Conservation (phyloP, 2,329 filamentous ascomycete species). For the Dothideomycetes sp. region DNA sequence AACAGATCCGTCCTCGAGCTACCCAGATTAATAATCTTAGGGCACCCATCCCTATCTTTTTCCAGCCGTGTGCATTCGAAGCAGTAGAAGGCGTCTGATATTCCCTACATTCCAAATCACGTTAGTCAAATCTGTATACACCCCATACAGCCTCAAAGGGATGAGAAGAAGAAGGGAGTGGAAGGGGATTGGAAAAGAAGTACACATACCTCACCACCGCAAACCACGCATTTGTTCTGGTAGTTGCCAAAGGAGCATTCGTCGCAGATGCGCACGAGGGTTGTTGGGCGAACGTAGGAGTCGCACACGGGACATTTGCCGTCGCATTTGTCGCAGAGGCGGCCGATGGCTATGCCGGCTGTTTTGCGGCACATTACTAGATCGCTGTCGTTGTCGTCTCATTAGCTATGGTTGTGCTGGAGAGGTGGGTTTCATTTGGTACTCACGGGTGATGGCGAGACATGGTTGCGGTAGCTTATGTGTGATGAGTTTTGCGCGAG, state of each 20-base stretch:
- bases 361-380: slow-evolving; percentile 99
- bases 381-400: slow-evolving; percentile 46
- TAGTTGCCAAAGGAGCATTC: slow-evolving; percentile 99
- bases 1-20: slow-evolving; percentile 89
- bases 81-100: slow-evolving; percentile 97
- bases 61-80: slow-evolving; percentile 96
- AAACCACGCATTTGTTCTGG: slow-evolving; percentile 99
- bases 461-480: slow-evolving; percentile 41
- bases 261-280: slow-evolving; percentile 95
- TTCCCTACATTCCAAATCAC: slow-evolving; percentile 44
- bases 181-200: too few relatives aligned
- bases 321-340: slow-evolving; percentile 99
- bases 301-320: slow-evolving; percentile 99
- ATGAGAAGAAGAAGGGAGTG: too few relatives aligned
- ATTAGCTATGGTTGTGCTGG: neutral
- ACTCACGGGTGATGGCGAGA: slow-evolving; percentile 87
- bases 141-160: too few relatives aligned
- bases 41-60: slow-evolving; percentile 94
- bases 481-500: neutral
- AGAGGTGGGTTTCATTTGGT: too few relatives aligned
- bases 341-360: slow-evolving; percentile 91
- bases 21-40: slow-evolving; percentile 97
- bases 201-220: slow-evolving; percentile 68
- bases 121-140: neutral
- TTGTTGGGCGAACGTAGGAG: slow-evolving; percentile 95